phyloP scores from a whole-genome alignment of 257 asterid genomes.

The Eucommia ulmoides region DNA sequence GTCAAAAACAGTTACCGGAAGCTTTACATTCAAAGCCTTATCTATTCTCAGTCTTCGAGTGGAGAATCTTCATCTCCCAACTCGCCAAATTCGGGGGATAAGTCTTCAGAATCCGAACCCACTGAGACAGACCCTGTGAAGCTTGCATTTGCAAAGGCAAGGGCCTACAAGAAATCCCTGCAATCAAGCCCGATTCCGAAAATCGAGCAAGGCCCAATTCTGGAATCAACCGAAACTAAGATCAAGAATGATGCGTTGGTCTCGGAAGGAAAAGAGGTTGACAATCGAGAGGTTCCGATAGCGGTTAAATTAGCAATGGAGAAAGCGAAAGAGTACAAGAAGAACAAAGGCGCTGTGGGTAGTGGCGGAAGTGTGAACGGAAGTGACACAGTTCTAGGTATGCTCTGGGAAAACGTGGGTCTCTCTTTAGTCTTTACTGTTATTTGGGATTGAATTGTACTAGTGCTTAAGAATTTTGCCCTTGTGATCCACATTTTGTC shows the following conservation, averaged over 20 bases:
- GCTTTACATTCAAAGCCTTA: slow-evolving; percentile 23
- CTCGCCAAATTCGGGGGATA: slow-evolving; percentile 15
- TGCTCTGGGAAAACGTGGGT: slow-evolving; percentile 2
- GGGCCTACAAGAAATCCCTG: slow-evolving; percentile 33
- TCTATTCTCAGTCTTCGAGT: slow-evolving; percentile 18
- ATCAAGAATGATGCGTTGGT: slow-evolving; percentile 4
- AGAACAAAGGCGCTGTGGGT: slow-evolving; percentile 22
- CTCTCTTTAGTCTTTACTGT: background rate
- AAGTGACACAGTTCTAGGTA: slow-evolving; percentile 33
- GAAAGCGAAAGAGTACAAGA: slow-evolving; percentile 49
- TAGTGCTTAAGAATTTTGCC: too few relatives aligned
- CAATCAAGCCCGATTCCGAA: slow-evolving; percentile 21
- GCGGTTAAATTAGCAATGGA: slow-evolving; percentile 37
- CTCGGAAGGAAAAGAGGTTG: slow-evolving; percentile 8
- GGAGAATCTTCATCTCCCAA: slow-evolving; percentile 18
- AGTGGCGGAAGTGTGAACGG: slow-evolving; percentile 3
- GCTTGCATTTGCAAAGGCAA: slow-evolving; percentile 55
- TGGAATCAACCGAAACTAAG: slow-evolving; percentile 9
- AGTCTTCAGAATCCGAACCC: slow-evolving; percentile 18
- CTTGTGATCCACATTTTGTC: too few relatives aligned
- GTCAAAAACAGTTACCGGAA: slow-evolving; percentile 10
- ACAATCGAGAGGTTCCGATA: slow-evolving; percentile 23
- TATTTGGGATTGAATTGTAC: background rate
- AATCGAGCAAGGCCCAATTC: slow-evolving; percentile 8
- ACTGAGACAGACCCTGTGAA: slow-evolving; percentile 38